phyloP scores from a whole-genome alignment of 225 moss, liverwort and hornwort genomes.

The Takakia lepidozioides region DNA sequence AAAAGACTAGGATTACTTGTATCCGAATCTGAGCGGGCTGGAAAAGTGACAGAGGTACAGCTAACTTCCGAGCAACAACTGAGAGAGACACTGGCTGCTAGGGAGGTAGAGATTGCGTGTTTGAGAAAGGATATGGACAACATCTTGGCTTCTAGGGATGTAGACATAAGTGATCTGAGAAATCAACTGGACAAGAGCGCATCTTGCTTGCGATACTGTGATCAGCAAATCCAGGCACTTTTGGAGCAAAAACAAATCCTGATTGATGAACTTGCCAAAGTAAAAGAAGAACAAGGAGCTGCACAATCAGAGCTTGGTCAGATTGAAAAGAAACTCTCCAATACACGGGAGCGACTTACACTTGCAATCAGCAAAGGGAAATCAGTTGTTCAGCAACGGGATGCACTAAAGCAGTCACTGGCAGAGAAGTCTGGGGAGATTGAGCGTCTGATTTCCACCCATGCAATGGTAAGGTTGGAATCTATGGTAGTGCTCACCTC shows the following conservation, averaged over 20 bases:
- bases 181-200: background rate
- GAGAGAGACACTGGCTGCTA: background rate
- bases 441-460: constrained; percentile 18
- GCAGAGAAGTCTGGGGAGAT: constrained; percentile 32
- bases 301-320: constrained; percentile 28
- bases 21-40: background rate
- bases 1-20: background rate
- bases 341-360: constrained; percentile 32
- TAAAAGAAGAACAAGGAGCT: constrained; percentile 17
- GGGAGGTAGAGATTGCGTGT: background rate
- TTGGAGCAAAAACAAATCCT: constrained; percentile 18
- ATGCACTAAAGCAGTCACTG: constrained; percentile 29
- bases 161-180: background rate
- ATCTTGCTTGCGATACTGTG: constrained; percentile 6
- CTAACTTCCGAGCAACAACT: background rate
- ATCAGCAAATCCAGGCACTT: constrained; percentile 15
- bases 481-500: no score
- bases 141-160: background rate
- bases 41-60: background rate
- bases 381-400: constrained; percentile 36
- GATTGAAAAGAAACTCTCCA: constrained; percentile 28
- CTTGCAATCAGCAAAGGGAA: constrained; percentile 43
- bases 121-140: background rate
- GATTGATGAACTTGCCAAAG: constrained; percentile 20
- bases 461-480: constrained; percentile 36